phyloP scores from a whole-genome alignment of 2,329 filamentous ascomycete species.

The Fusarium armeniacum region DNA sequence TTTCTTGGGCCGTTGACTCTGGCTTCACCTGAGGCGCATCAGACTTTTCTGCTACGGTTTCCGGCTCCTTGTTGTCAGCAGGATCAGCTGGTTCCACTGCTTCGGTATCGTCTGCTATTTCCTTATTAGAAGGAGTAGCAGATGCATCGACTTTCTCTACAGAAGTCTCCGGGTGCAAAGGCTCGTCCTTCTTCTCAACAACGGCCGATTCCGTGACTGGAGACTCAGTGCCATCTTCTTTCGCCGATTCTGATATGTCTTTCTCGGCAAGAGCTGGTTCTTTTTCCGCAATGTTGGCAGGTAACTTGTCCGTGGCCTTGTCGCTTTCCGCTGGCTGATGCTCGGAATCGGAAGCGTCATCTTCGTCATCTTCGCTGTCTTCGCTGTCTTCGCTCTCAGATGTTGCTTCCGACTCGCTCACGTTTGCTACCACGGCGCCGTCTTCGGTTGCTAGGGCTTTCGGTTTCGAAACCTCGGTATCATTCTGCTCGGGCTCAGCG shows the following conservation, averaged over 20 bases:
- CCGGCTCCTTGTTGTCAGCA: slow-evolving; percentile 9
- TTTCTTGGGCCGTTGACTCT: slow-evolving; percentile 8
- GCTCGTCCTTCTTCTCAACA: slow-evolving; percentile 21
- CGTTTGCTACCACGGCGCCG: not conserved
- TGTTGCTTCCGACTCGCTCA: slow-evolving; percentile 3
- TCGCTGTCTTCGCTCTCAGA: slow-evolving; percentile 4
- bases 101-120: not conserved
- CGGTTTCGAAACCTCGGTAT: slow-evolving; percentile 5
- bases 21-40: slow-evolving; percentile 1
- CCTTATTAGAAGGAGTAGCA: slow-evolving; percentile 13
- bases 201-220: slow-evolving; percentile 5
- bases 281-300: slow-evolving; percentile 2
- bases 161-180: slow-evolving; percentile 10
- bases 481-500: slow-evolving; percentile 16
- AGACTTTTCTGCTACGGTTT: slow-evolving; percentile 3
- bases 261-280: slow-evolving; percentile 7
- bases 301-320: slow-evolving; percentile 6
- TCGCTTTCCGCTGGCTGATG: slow-evolving; percentile 8
- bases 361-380: slow-evolving; percentile 4
- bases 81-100: not conserved
- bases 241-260: not conserved
- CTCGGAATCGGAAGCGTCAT: slow-evolving; percentile 12
- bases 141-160: slow-evolving; percentile 9
- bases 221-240: slow-evolving; percentile 14
- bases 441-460: slow-evolving; percentile 16